A percentile compares a stretch with the other conserved stretches of the same genome.
Evolutionary conservation across 495 filamentous ascomycete genomes (phyloP).

Genomic region (Penicillium atrosanguineum): DNA sequence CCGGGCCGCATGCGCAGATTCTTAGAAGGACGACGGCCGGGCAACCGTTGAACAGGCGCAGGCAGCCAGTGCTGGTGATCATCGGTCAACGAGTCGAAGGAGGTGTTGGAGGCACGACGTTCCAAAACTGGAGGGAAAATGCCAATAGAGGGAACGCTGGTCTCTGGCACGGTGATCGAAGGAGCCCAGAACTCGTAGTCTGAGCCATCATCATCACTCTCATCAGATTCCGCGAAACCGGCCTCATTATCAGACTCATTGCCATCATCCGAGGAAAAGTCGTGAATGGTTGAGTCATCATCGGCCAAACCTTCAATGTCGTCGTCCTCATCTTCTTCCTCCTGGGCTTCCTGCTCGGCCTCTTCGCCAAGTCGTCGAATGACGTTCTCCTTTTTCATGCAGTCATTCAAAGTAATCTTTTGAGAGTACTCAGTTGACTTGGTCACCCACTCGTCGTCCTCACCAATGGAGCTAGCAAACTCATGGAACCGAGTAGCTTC

Average conservation of each 20-base stretch:
- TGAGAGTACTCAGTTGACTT: constrained; percentile 59
- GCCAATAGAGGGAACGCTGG: constrained; percentile 49
- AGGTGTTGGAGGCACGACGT: constrained; percentile 59
- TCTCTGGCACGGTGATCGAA: constrained; percentile 54
- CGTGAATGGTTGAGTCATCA: constrained; percentile 63
- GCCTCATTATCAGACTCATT: constrained; percentile 96
- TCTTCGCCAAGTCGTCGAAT: constrained; percentile 88
- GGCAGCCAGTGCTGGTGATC: constrained; percentile 35
- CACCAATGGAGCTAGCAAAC: constrained; percentile 77
- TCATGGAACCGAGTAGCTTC: constrained; percentile 85
- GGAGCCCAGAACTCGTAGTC: constrained; percentile 80
- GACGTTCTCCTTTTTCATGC: constrained; percentile 82
- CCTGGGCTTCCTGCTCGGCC: constrained; percentile 79
- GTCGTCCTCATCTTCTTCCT: constrained; percentile 62
- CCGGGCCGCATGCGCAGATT: constrained; percentile 55
- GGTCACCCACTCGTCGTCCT: constrained; percentile 84
- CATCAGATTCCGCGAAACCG: constrained; percentile 88
- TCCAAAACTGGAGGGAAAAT: constrained; percentile 43
- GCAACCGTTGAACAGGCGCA: constrained; percentile 25
- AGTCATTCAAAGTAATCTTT: constrained; percentile 84
- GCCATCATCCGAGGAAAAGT: constrained; percentile 63
- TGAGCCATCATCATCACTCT: constrained; percentile 66
- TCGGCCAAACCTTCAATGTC: constrained; percentile 56
- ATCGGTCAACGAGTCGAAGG: constrained; percentile 60
- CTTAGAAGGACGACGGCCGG: constrained; percentile 35